Base-by-base conservation (phyloP, 805 yeast species). In the Kodamaea fukazawae region DNA sequence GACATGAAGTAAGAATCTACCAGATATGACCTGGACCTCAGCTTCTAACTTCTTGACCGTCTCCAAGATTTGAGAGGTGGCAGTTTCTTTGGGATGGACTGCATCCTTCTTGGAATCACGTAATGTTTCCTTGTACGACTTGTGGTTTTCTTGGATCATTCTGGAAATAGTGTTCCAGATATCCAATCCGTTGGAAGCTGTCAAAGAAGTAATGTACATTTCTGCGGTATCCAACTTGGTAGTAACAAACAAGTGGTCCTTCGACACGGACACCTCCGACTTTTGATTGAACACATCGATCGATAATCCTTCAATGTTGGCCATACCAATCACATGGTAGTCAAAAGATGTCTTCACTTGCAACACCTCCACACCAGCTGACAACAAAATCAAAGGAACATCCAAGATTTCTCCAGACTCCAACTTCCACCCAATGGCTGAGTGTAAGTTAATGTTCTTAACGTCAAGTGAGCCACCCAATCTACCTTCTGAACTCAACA, bases 131-230 rank as follows among this genome's bases (percentile, higher is more conserved):
- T 73, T 76, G 55, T 89, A 89, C 0, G 93, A 83, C 2, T 76
- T 69, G 46, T 72, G 73, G 48, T 79, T 83, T 46, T 87, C 96
- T 49, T 82, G 85, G 28, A 79, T 70, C 67, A 89, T 81, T 49
- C 96, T 70, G 36, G 75, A 60, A 13, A 86, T 63, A 2, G 93
- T 80, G 40, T 81, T 80, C 52, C 78, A 75, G 32, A 93, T 81
- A 58, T 90, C 96, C 47, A 83, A 71, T 22, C 87, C 67, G 52
- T 85, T 88, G 0, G 96, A 82, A 0, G 93, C 93, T 0, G 95
- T 83, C 53, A 93, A 70, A 0, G 96, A 88, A 0, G 98, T 90
- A 44, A 84, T 67, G 51, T 76, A 87, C 2, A 86, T 53, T 42
- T 77, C 78, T 11, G 82, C 68, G 0, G 77, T 65, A 2, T 70